These are phyloP conservation scores for Quercus robur DNA, from an alignment of 306 rosid species.

Conservation along the genomic window DNA sequence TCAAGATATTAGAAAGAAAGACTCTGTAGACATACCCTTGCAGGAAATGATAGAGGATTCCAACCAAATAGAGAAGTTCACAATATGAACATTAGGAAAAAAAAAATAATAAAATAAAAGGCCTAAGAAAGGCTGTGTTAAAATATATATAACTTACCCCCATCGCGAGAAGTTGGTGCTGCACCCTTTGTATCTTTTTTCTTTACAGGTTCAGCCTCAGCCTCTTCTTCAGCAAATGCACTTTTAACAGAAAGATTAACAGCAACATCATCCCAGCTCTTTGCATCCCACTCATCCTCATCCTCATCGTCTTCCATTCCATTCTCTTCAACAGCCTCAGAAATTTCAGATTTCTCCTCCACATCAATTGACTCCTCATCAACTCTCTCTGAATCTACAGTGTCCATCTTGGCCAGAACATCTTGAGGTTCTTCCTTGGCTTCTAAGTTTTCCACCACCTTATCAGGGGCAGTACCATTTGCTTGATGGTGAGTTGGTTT, in stretches of 20 bases:
- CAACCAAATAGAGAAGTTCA: neutral
- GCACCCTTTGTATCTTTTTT: constrained; percentile 49
- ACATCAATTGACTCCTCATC: constrained; percentile 48
- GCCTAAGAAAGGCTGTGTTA: neutral
- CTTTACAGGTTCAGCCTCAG: constrained; percentile 41
- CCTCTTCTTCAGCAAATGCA: constrained; percentile 93
- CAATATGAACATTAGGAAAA: neutral
- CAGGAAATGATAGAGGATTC: neutral
- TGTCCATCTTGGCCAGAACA: constrained; percentile 29
- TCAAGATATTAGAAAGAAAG: neutral
- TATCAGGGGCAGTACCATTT: constrained; percentile 51
- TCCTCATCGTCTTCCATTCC: constrained; percentile 62
- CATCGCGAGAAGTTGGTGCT: constrained; percentile 21
- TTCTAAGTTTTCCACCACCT: constrained; percentile 51
- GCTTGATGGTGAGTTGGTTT: constrained; percentile 46
- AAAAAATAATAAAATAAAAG: neutral
- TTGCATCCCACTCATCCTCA: constrained; percentile 95
- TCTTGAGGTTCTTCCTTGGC: constrained; percentile 46
- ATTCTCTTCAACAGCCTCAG: constrained; percentile 56
- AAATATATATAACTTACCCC: constrained; percentile 40
- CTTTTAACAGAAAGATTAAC: constrained; percentile 56
- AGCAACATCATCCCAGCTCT: constrained; percentile 87
- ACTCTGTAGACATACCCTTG: neutral
- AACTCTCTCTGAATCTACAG: constrained; percentile 51
- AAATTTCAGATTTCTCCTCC: constrained; percentile 53